Conservation (phyloP, 2,329 filamentous ascomycete genomes). For the Ophiognomonia clavigignenti-juglandacearum region DNA sequence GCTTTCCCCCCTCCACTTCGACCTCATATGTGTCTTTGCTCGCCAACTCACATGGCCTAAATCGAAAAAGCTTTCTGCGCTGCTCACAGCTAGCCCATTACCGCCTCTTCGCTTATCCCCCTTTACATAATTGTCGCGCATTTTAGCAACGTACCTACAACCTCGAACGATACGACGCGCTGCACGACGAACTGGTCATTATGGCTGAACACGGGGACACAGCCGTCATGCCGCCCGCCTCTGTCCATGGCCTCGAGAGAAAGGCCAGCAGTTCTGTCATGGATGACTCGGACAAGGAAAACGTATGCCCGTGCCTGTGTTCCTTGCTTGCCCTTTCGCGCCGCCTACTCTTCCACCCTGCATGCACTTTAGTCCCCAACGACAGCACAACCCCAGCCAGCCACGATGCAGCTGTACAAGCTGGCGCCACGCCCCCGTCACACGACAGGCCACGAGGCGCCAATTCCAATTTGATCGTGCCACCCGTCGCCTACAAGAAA, state of each 20-base stretch:
- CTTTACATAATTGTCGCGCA: too few relatives aligned
- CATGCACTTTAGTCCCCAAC: neutral
- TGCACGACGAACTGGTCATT: too few relatives aligned
- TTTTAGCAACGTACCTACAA: neutral
- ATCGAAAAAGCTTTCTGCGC: too few relatives aligned
- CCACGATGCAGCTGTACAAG: conserved; percentile 11
- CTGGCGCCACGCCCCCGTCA: conserved; percentile 3
- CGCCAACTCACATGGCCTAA: too few relatives aligned
- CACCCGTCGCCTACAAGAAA: neutral
- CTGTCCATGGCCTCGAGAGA: conserved; percentile 19
- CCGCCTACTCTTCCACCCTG: neutral
- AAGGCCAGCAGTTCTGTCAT: conserved; percentile 20
- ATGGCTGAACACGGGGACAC: conserved; percentile 28
- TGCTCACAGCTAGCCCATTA: too few relatives aligned
- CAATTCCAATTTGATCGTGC: conserved; percentile 1
- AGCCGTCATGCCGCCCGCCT: conserved; percentile 12
- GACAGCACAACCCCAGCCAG: conserved; percentile 8
- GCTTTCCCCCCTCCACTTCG: too few relatives aligned
- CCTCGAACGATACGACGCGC: too few relatives aligned
- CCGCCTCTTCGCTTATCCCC: too few relatives aligned
- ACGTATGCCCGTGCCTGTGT: conserved; percentile 24
- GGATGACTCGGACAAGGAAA: conserved; percentile 34
- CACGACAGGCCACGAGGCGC: conserved; percentile 8
- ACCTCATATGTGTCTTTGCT: too few relatives aligned
- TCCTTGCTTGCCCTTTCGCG: neutral